A percentile compares a stretch with the other conserved stretches of the same genome.
Evolutionary conservation across 345 rosid species (phyloP).

Genomic region (Gossypium australe): DNA sequence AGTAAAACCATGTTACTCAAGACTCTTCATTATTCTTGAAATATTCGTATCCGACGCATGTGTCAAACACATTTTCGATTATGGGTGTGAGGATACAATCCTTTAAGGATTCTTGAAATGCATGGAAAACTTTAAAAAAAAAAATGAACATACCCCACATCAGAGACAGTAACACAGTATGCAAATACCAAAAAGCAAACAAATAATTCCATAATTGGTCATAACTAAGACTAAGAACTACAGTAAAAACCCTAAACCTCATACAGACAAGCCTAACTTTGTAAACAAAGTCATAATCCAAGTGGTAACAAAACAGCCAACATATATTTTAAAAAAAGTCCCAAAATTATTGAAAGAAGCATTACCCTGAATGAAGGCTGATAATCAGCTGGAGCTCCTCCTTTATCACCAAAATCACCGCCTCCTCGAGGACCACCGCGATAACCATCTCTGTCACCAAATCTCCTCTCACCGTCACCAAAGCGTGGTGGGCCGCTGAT

Average conservation of each 20-base stretch:
- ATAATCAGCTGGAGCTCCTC: slow-evolving; percentile 89
- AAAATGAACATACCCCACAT: too few relatives aligned
- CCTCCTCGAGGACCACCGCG: slow-evolving; percentile 78
- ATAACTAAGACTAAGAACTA: background rate
- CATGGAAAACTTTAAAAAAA: background rate
- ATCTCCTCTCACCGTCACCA: slow-evolving; percentile 75
- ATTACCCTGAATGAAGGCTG: slow-evolving; percentile 83
- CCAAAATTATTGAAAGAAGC: background rate
- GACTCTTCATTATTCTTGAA: background rate
- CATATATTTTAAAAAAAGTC: background rate
- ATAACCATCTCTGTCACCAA: slow-evolving; percentile 85
- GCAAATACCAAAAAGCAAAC: background rate
- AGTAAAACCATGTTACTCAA: background rate
- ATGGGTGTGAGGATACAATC: background rate
- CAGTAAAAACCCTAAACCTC: background rate
- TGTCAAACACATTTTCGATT: background rate
- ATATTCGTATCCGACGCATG: background rate
- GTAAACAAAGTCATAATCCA: background rate
- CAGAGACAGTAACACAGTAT: too few relatives aligned
- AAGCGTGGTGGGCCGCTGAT: slow-evolving; percentile 75
- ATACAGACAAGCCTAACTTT: background rate
- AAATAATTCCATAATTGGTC: background rate
- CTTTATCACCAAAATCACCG: slow-evolving; percentile 80
- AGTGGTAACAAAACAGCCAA: background rate
- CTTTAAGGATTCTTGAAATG: background rate